Evolutionary conservation across 2,329 filamentous ascomycete genomes (phyloP).

Genomic region (Alternaria gaisen): DNA sequence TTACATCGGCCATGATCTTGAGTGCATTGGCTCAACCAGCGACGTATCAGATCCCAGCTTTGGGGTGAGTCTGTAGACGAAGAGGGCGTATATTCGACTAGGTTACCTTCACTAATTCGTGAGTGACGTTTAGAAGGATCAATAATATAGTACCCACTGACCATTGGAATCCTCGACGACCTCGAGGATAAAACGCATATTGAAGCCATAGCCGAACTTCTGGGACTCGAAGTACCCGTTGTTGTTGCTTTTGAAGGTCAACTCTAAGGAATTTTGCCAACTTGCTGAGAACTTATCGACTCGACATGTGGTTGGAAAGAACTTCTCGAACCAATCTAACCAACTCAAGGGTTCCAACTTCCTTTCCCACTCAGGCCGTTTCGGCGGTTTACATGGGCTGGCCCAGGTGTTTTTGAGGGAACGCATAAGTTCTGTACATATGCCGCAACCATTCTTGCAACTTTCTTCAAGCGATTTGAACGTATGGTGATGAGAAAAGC

Average conservation of each 20-base stretch:
- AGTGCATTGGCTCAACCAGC: neutral
- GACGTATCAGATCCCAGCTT: neutral
- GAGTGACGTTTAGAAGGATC: neutral
- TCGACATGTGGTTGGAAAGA: neutral
- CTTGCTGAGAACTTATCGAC: constrained; percentile 6
- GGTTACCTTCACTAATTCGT: neutral
- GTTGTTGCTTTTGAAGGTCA: neutral
- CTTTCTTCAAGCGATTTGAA: neutral
- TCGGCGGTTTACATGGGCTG: no score
- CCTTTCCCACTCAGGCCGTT: no score
- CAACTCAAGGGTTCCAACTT: no score
- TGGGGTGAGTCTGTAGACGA: constrained; percentile 1
- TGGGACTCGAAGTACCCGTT: no score
- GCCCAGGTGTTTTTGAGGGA: neutral
- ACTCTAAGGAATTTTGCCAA: constrained; percentile 3
- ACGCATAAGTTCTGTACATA: neutral
- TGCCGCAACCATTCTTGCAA: neutral
- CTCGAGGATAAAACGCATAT: neutral
- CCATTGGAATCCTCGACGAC: neutral
- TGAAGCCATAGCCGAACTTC: neutral
- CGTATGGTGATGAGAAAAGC: neutral
- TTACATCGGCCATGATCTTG: neutral
- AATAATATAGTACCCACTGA: neutral
- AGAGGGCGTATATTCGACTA: neutral
- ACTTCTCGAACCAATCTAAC: neutral